These are phyloP conservation scores for Aspergillus neoniger DNA, from an alignment of 2,329 filamentous ascomycete genomes.

Conservation along the genomic window DNA sequence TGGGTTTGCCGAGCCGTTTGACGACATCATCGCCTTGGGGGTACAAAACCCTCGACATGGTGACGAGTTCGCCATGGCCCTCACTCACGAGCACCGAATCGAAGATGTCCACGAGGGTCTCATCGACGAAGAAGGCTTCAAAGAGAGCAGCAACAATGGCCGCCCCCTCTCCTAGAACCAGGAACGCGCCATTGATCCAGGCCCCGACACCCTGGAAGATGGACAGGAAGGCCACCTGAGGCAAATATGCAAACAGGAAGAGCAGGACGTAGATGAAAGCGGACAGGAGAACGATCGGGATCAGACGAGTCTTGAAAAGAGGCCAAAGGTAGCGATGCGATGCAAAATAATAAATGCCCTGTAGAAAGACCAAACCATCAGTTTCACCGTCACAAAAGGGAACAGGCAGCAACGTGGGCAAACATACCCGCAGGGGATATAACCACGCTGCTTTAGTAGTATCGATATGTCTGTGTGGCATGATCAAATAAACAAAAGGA, in stretches of 20 bases:
- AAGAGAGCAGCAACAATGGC: conserved; percentile 67
- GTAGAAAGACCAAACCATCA: background rate
- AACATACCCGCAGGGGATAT: conserved; percentile 50
- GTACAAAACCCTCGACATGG: conserved; percentile 65
- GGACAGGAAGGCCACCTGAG: conserved; percentile 83
- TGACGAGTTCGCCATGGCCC: conserved; percentile 68
- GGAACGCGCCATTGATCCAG: conserved; percentile 84
- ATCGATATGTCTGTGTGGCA: conserved; percentile 22
- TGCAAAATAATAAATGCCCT: conserved; percentile 78
- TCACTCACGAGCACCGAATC: conserved; percentile 80
- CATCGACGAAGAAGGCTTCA: conserved; percentile 79
- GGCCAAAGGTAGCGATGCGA: conserved; percentile 79
- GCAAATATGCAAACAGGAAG: conserved; percentile 85
- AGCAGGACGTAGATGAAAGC: conserved; percentile 79
- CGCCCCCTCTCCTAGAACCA: conserved; percentile 71
- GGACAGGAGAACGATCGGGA: conserved; percentile 81
- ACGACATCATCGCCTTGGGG: conserved; percentile 71
- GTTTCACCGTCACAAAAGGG: background rate
- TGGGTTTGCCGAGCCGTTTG: conserved; percentile 80
- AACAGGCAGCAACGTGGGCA: conserved; percentile 8
- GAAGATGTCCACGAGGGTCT: conserved; percentile 77
- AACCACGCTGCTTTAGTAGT: conserved; percentile 46
- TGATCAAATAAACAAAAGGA: conserved; percentile 14
- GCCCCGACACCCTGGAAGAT: conserved; percentile 85
- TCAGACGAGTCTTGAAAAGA: conserved; percentile 72